Conservation (phyloP, 352 stramenopile species). For the Globisporangium sylvaticum region DNA sequence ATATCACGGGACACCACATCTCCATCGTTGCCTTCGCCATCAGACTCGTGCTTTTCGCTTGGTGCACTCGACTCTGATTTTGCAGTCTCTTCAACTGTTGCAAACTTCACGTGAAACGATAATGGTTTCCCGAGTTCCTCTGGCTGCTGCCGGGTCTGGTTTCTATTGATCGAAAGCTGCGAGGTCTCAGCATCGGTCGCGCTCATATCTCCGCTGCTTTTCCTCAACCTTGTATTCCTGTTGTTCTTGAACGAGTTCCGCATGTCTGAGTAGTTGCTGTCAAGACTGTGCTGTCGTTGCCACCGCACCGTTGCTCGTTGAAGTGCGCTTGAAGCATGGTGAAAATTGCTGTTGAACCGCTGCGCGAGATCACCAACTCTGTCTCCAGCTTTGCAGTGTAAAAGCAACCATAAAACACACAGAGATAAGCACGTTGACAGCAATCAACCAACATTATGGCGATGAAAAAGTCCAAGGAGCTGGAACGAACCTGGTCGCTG, state of each 20-base stretch:
- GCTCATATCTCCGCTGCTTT: constrained; percentile 31
- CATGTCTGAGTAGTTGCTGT: constrained; percentile 26
- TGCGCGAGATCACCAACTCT: constrained; percentile 3
- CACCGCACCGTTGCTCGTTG: constrained; percentile 24
- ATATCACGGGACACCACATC: neutral
- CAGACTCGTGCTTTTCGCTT: neutral
- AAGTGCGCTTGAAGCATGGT: constrained; percentile 22
- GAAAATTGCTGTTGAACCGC: constrained; percentile 23
- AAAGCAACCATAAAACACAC: constrained; percentile 1
- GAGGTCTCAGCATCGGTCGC: constrained; percentile 10
- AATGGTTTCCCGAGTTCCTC: constrained; percentile 16
- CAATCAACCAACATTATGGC: neutral
- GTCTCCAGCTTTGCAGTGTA: constrained; percentile 1
- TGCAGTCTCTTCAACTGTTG: constrained; percentile 5
- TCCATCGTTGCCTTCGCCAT: neutral
- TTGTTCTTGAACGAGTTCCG: constrained; percentile 20
- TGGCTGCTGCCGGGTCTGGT: constrained; percentile 7
- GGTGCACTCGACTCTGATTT: constrained; percentile 8
- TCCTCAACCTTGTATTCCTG: constrained; percentile 20
- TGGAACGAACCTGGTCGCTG: neutral
- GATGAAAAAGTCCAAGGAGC: neutral
- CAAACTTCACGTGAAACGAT: neutral
- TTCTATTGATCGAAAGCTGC: neutral
- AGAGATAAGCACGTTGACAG: neutral
- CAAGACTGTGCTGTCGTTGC: constrained; percentile 27